phyloP scores from a whole-genome alignment of 805 yeast species.

The Pichia deserticola region DNA sequence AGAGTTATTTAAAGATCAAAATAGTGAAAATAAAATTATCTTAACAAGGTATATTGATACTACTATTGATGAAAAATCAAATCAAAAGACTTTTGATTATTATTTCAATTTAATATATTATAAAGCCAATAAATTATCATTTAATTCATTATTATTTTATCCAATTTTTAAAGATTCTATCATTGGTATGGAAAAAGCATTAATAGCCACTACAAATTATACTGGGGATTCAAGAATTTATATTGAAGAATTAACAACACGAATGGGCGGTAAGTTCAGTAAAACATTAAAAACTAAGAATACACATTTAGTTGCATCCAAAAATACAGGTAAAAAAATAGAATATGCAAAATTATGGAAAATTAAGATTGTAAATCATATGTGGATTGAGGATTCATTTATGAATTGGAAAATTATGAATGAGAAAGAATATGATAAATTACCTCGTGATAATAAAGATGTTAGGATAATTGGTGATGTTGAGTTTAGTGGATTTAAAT shows the following conservation, averaged over 20 bases:
- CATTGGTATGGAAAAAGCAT: conserved; percentile 44
- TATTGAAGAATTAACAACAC: conserved; percentile 51
- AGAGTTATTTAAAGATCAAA: not conserved
- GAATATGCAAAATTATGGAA: conserved; percentile 68
- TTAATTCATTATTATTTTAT: conserved; percentile 48
- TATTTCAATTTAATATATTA: conserved; percentile 57
- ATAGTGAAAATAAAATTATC: not conserved
- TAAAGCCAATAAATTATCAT: conserved; percentile 49
- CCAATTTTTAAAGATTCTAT: conserved; percentile 55
- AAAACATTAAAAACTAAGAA: conserved; percentile 50
- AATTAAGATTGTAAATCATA: conserved; percentile 61
- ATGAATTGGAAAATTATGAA: conserved; percentile 51
- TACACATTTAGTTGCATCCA: conserved; percentile 66
- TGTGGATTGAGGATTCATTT: conserved; percentile 85
- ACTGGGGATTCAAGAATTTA: conserved; percentile 79
- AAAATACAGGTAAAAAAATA: conserved; percentile 64
- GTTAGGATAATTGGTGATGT: conserved; percentile 41
- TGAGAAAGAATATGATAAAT: conserved; percentile 38
- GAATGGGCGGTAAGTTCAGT: conserved; percentile 74
- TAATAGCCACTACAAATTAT: conserved; percentile 69
- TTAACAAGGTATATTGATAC: conserved; percentile 8
- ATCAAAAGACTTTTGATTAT: conserved; percentile 58
- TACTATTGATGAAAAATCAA: conserved; percentile 35
- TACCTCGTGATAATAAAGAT: conserved; percentile 30
- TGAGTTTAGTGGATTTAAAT: not conserved